Conservation (phyloP, 2,329 filamentous ascomycete species). For the Lecanosticta acicola region DNA sequence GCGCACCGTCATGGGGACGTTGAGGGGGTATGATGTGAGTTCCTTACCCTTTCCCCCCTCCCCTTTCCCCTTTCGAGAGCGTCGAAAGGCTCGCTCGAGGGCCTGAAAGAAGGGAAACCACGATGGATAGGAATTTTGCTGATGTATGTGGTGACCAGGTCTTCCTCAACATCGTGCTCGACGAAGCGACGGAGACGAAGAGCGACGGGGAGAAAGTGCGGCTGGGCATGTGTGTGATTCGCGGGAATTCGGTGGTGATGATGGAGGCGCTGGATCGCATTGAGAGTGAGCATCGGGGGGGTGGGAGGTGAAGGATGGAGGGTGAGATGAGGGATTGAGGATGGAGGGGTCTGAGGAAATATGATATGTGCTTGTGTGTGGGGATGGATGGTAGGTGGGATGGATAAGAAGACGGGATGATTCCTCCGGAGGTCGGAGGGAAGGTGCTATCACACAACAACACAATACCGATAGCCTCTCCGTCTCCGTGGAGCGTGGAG, state of each 20-base stretch:
- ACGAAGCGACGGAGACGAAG: slow-evolving; percentile 95
- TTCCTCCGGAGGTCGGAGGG: too few species aligned
- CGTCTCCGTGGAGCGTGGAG: too few species aligned
- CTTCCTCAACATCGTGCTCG: slow-evolving; percentile 95
- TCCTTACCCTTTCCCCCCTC: not conserved
- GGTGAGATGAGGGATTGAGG: slow-evolving; percentile 23
- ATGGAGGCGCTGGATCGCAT: slow-evolving; percentile 57
- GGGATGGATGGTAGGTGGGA: too few species aligned
- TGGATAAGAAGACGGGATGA: too few species aligned
- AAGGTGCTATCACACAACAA: too few species aligned
- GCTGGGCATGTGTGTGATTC: slow-evolving; percentile 72
- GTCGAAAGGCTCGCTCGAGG: not conserved
- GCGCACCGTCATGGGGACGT: slow-evolving; percentile 89
- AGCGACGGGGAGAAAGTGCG: slow-evolving; percentile 81
- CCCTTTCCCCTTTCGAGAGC: not conserved
- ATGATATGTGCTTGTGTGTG: too few species aligned
- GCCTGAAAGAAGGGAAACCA: too few species aligned
- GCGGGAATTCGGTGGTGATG: slow-evolving; percentile 98
- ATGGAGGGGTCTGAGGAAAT: slow-evolving; percentile 1
- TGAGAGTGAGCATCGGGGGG: slow-evolving; percentile 11
- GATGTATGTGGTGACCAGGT: slow-evolving; percentile 54
- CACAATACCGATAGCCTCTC: too few species aligned
- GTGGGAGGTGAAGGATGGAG: slow-evolving; percentile 2
- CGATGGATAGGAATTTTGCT: not conserved
- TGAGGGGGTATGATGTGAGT: slow-evolving; percentile 88